Conservation (phyloP, 2,329 filamentous ascomycete species). For the Hysterium pulicare region DNA sequence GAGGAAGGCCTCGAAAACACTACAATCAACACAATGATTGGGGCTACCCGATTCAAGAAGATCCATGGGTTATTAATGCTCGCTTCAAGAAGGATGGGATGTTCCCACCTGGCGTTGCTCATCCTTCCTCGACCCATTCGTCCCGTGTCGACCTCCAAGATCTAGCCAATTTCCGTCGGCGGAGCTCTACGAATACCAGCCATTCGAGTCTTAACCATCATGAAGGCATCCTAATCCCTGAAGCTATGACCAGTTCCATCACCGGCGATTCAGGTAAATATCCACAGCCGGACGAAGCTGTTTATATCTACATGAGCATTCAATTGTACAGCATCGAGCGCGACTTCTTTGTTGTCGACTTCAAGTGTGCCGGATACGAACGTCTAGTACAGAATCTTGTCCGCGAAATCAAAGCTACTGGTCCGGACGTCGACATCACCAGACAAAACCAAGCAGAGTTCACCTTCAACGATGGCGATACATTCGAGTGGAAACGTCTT, state of each 20-base stretch:
- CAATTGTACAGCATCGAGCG: conserved; percentile 67
- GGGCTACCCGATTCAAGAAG: conserved; percentile 82
- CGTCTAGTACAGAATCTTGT: conserved; percentile 60
- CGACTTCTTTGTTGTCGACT: conserved; percentile 92
- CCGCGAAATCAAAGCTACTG: conserved; percentile 30
- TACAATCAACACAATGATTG: conserved; percentile 49
- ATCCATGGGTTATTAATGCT: conserved; percentile 91
- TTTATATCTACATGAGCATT: conserved; percentile 94
- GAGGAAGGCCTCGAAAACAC: conserved; percentile 39
- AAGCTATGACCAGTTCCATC: conserved; percentile 17
- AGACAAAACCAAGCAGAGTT: conserved; percentile 25
- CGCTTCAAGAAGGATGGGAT: conserved; percentile 82
- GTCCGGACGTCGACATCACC: conserved; percentile 8
- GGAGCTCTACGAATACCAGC: conserved; percentile 32
- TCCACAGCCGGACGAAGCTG: conserved; percentile 58
- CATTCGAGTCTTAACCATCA: conserved; percentile 23
- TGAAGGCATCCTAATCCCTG: conserved; percentile 8
- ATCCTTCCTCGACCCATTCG: conserved; percentile 50
- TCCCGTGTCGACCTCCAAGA: conserved; percentile 46
- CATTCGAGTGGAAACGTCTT: conserved; percentile 27
- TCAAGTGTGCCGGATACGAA: conserved; percentile 98
- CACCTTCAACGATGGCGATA: conserved; percentile 28
- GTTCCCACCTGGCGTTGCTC: conserved; percentile 51
- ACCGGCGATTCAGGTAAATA: conserved; percentile 19
- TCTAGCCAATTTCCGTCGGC: conserved; percentile 19